phyloP scores from a whole-genome alignment of 1,139 yeast species.

The Blastobotrys illinoisensis region DNA sequence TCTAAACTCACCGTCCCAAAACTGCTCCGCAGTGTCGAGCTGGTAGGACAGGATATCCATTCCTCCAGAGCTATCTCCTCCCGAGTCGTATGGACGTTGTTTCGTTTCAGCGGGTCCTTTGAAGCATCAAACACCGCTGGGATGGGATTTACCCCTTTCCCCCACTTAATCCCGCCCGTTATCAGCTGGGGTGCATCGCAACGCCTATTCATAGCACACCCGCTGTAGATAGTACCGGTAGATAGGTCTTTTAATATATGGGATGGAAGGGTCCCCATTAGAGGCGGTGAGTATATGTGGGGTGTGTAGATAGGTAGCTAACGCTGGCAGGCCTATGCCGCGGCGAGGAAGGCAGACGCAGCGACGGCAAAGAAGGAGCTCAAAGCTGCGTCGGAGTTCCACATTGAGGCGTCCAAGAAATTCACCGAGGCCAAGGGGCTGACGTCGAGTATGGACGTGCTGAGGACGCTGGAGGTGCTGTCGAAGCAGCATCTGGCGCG shows the following conservation, averaged over 20 bases:
- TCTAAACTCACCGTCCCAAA: conserved; percentile 28
- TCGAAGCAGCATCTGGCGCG: conserved; percentile 24
- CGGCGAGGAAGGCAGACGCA: conserved; percentile 30
- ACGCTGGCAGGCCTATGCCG: conserved; percentile 27
- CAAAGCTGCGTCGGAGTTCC: conserved; percentile 23
- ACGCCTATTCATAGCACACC: not conserved
- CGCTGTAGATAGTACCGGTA: too few relatives aligned
- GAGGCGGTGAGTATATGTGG: conserved; percentile 13
- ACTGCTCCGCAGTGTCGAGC: conserved; percentile 30
- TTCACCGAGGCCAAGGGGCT: conserved; percentile 25
- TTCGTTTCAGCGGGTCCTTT: not conserved
- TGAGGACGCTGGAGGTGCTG: conserved; percentile 23
- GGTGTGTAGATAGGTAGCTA: not conserved
- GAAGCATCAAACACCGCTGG: not conserved
- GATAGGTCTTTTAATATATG: not conserved
- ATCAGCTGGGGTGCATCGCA: not conserved
- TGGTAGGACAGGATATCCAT: conserved; percentile 32
- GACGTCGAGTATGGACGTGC: conserved; percentile 23
- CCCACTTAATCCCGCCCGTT: not conserved
- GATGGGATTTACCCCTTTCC: not conserved
- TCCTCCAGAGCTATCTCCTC: not conserved
- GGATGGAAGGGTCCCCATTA: conserved; percentile 20
- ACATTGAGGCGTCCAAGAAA: conserved; percentile 25
- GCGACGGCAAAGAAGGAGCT: conserved; percentile 28
- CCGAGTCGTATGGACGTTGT: not conserved